A percentile compares a stretch with the other conserved stretches of the same genome.
Evolutionary conservation across 345 rosid species (phyloP).

Genomic region (Salix exigua): DNA sequence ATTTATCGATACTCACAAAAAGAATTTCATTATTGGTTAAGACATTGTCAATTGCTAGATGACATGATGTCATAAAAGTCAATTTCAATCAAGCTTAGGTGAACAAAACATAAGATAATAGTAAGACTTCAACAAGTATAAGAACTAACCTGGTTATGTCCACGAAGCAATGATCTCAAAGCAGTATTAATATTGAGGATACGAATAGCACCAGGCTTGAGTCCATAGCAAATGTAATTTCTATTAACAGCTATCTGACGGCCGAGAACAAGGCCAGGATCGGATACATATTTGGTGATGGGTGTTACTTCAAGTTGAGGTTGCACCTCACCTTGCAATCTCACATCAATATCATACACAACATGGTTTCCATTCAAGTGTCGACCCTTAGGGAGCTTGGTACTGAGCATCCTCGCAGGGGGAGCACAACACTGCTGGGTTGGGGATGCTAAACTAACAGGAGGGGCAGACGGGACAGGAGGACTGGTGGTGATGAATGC

Average conservation of each 20-base stretch:
- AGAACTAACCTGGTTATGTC: conserved; percentile 66
- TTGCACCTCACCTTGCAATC: conserved; percentile 62
- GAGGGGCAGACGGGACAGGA: conserved; percentile 19
- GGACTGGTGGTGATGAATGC: background rate
- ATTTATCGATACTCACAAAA: background rate
- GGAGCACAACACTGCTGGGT: conserved; percentile 29
- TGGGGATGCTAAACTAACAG: conserved; percentile 30
- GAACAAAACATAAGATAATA: background rate
- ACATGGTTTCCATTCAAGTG: conserved; percentile 49
- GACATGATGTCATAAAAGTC: background rate
- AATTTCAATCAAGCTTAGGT: background rate
- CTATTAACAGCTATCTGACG: conserved; percentile 79
- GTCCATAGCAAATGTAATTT: conserved; percentile 75
- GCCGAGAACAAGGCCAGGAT: conserved; percentile 76
- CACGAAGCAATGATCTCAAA: conserved; percentile 68
- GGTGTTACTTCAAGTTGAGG: conserved; percentile 91
- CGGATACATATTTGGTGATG: conserved; percentile 81
- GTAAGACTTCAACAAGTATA: background rate
- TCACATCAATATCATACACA: conserved; percentile 60
- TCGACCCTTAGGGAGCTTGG: conserved; percentile 59
- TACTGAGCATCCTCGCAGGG: conserved; percentile 39
- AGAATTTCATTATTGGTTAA: background rate
- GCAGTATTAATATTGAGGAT: conserved; percentile 85
- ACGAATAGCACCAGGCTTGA: conserved; percentile 77
- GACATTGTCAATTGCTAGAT: background rate